phyloP scores from a whole-genome alignment of 2,329 filamentous ascomycete species.

The Bipolaris victoriae region DNA sequence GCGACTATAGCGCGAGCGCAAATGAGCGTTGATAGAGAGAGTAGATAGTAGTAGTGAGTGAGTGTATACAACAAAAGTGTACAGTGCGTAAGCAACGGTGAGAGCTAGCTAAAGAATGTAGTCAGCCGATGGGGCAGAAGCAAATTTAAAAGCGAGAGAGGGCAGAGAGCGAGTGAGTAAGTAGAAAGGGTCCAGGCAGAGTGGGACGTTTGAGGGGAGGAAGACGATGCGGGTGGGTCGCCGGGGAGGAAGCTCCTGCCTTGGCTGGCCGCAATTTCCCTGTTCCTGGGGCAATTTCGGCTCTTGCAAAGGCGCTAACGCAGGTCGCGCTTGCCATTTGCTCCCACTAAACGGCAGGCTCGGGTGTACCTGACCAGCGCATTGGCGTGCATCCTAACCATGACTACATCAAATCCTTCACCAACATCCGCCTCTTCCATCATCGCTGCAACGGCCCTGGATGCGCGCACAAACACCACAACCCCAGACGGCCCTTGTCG shows the following conservation, averaged over 20 bases:
- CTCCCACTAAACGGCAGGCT: constrained; percentile 8
- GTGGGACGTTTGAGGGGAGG: constrained; percentile 30
- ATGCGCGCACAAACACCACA: too few relatives aligned
- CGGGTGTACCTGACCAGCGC: constrained; percentile 17
- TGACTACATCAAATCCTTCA: not conserved
- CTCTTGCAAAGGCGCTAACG: constrained; percentile 14
- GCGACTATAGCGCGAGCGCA: constrained; percentile 18
- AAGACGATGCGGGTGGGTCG: constrained; percentile 24
- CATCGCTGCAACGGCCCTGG: not conserved
- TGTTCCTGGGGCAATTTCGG: constrained; percentile 33
- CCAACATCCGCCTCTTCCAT: not conserved
- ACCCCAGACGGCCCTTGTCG: not conserved
- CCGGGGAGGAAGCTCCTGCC: constrained; percentile 16
- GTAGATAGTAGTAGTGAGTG: not conserved
- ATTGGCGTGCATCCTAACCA: too few relatives aligned
- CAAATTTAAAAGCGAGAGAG: constrained; percentile 8
- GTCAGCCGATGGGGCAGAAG: not conserved
- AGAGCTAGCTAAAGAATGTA: constrained; percentile 6
- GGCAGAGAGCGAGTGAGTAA: constrained; percentile 21
- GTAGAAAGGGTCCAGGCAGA: constrained; percentile 4
- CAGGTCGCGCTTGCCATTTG: constrained; percentile 1
- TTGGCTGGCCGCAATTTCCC: constrained; percentile 32
- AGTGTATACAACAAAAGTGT: not conserved
- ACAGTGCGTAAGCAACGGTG: constrained; percentile 2
- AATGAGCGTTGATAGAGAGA: constrained; percentile 23